Percentiles rank a stretch among this genome's conserved stretches.
Conservation (phyloP, 2,329 filamentous ascomycete species). For the Xenoacremonium recifei region DNA sequence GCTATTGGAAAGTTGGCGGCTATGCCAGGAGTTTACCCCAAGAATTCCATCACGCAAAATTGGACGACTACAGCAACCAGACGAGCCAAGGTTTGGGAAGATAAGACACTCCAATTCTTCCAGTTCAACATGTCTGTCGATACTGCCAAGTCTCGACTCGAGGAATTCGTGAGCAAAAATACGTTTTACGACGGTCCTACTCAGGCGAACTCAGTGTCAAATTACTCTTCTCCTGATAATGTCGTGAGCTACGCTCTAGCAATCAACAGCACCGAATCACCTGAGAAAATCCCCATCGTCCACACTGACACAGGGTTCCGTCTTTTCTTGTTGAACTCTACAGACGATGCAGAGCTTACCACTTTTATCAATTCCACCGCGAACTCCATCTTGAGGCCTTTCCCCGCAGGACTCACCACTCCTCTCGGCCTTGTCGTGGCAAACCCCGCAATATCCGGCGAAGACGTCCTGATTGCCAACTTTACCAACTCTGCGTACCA, state of each 20-base stretch:
- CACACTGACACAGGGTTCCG: slow-evolving; percentile 66
- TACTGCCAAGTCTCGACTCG: slow-evolving; percentile 45
- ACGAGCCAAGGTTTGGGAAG: slow-evolving; percentile 63
- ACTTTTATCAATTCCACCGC: slow-evolving; percentile 56
- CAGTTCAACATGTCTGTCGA: slow-evolving; percentile 38
- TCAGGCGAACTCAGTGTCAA: slow-evolving; percentile 35
- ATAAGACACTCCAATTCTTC: slow-evolving; percentile 59
- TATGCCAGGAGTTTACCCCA: slow-evolving; percentile 47
- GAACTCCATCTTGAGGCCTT: slow-evolving; percentile 55
- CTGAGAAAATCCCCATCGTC: slow-evolving; percentile 53
- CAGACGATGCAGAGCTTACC: slow-evolving; percentile 55
- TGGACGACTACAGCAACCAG: slow-evolving; percentile 45
- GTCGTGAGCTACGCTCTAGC: slow-evolving; percentile 56
- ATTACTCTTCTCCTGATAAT: slow-evolving; percentile 29
- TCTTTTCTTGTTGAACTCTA: slow-evolving; percentile 60
- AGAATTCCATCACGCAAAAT: slow-evolving; percentile 27
- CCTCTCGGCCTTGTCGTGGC: slow-evolving; percentile 57
- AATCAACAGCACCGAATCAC: slow-evolving; percentile 50
- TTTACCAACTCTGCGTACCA: slow-evolving; percentile 59
- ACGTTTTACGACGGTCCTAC: slow-evolving; percentile 44
- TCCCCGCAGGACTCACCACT: slow-evolving; percentile 58
- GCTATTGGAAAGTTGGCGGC: slow-evolving; percentile 53
- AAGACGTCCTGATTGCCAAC: slow-evolving; percentile 45
- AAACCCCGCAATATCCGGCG: slow-evolving; percentile 56
- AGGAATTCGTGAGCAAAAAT: slow-evolving; percentile 42